Conservation (phyloP, 2,329 filamentous ascomycete species). For the Cordyceps cicadae region DNA sequence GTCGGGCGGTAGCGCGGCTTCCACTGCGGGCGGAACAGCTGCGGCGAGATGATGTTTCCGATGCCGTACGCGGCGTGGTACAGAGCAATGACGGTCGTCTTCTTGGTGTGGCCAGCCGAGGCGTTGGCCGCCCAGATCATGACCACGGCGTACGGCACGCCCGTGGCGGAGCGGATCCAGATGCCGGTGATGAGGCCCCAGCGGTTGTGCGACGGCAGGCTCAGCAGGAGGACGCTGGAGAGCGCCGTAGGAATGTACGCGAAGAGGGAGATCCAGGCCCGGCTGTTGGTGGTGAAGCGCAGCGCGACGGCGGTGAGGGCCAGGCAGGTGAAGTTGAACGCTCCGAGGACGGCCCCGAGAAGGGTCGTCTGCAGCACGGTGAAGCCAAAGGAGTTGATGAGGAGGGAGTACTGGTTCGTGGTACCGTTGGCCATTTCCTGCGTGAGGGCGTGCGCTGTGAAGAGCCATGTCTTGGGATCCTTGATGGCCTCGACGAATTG, state of each 20-base stretch:
- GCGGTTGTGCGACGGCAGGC: conserved; percentile 13
- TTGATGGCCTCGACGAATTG: conserved; percentile 23
- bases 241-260: conserved; percentile 13
- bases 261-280: conserved; percentile 14
- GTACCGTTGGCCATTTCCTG: conserved; percentile 31
- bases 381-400: conserved; percentile 38
- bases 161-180: conserved; percentile 11
- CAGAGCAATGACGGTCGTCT: conserved; percentile 31
- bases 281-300: conserved; percentile 7
- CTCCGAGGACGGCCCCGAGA: conserved; percentile 13
- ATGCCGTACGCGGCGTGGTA: conserved; percentile 29
- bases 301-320: conserved; percentile 6
- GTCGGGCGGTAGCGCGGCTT: conserved; percentile 17
- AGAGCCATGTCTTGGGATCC: conserved; percentile 24
- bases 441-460: conserved; percentile 21
- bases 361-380: conserved; percentile 27
- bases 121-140: conserved; percentile 16
- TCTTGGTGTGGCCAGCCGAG: conserved; percentile 32
- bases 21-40: conserved; percentile 20
- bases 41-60: conserved; percentile 29
- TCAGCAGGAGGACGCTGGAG: conserved; percentile 12
- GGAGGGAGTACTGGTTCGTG: conserved; percentile 33
- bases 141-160: conserved; percentile 17
- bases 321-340: conserved; percentile 10
- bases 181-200: conserved; percentile 15